Percentiles rank a stretch among this genome's conserved stretches.
Evolutionary conservation across 768 basidiomycete species (phyloP).

Genomic region (Lepiota subincarnata): DNA sequence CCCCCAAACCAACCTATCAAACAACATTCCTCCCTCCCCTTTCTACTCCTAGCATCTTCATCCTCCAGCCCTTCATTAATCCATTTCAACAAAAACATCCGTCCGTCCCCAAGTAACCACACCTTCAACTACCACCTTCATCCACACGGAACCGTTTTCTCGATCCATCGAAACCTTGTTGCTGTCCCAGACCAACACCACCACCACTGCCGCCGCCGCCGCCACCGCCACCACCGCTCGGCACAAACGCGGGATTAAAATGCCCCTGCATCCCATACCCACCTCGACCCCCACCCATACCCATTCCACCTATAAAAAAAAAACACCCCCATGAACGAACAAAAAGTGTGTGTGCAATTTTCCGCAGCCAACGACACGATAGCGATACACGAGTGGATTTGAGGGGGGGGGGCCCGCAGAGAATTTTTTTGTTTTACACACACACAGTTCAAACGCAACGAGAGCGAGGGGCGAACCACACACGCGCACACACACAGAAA

Average conservation of each 20-base stretch:
- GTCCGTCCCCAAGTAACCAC: too few relatives aligned
- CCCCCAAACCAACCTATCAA: too few relatives aligned
- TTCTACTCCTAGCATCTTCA: too few relatives aligned
- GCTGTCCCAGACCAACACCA: conserved; percentile 22
- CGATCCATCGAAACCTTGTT: conserved; percentile 40
- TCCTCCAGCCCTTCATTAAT: too few relatives aligned
- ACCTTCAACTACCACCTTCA: conserved; percentile 27
- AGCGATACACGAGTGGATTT: too few relatives aligned
- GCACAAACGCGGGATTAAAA: conserved; percentile 75
- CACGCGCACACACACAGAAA: background rate
- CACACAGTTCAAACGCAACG: conserved; percentile 13
- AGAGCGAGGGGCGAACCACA: background rate
- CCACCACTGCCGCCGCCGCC: conserved; percentile 25
- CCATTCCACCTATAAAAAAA: conserved; percentile 47
- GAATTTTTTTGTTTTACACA: too few relatives aligned
- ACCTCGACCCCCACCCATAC: conserved; percentile 42
- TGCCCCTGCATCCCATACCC: conserved; percentile 49
- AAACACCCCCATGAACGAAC: conserved; percentile 9
- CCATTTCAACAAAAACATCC: too few relatives aligned
- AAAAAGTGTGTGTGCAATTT: background rate
- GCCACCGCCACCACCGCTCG: conserved; percentile 32
- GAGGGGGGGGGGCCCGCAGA: too few relatives aligned
- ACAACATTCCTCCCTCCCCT: too few relatives aligned
- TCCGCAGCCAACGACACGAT: background rate
- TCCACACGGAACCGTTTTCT: conserved; percentile 55